These are phyloP conservation scores for Geotrichum macrosporum DNA, from an alignment of 1,139 yeast species.

Conservation along the genomic window DNA sequence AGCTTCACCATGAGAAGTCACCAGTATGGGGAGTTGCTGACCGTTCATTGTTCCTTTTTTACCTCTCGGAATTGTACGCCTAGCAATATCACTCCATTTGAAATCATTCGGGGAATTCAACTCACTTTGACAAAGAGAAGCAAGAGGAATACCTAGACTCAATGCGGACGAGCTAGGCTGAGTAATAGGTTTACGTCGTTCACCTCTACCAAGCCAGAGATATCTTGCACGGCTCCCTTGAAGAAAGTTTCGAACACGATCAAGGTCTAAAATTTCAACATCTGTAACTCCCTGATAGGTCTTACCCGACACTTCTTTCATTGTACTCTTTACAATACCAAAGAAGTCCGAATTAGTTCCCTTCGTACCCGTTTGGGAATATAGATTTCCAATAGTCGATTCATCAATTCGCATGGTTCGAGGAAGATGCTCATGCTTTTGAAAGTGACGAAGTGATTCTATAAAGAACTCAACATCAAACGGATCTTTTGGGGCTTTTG, in stretches of 20 bases:
- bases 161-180: slow-evolving; percentile 9
- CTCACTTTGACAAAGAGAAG: slow-evolving; percentile 27
- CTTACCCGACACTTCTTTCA: slow-evolving; percentile 58
- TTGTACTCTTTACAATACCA: slow-evolving; percentile 66
- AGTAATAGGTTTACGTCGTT: slow-evolving; percentile 11
- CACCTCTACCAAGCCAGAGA: slow-evolving; percentile 49
- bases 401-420: slow-evolving; percentile 59
- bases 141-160: slow-evolving; percentile 29
- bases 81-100: slow-evolving; percentile 20
- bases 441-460: slow-evolving; percentile 60
- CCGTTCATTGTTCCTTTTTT: slow-evolving; percentile 17
- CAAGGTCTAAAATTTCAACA: slow-evolving; percentile 50
- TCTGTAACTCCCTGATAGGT: slow-evolving; percentile 43
- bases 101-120: slow-evolving; percentile 13
- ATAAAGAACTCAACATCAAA: slow-evolving; percentile 66
- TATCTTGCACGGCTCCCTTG: slow-evolving; percentile 48
- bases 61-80: slow-evolving; percentile 16
- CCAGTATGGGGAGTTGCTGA: background rate
- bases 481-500: slow-evolving; percentile 83
- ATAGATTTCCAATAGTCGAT: slow-evolving; percentile 57
- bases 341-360: slow-evolving; percentile 48
- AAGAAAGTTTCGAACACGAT: slow-evolving; percentile 42
- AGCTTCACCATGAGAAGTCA: background rate
- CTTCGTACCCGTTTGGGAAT: slow-evolving; percentile 53
- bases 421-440: slow-evolving; percentile 59